Conservation (phyloP, 2,329 filamentous ascomycete species). For the Scorias spongiosa region DNA sequence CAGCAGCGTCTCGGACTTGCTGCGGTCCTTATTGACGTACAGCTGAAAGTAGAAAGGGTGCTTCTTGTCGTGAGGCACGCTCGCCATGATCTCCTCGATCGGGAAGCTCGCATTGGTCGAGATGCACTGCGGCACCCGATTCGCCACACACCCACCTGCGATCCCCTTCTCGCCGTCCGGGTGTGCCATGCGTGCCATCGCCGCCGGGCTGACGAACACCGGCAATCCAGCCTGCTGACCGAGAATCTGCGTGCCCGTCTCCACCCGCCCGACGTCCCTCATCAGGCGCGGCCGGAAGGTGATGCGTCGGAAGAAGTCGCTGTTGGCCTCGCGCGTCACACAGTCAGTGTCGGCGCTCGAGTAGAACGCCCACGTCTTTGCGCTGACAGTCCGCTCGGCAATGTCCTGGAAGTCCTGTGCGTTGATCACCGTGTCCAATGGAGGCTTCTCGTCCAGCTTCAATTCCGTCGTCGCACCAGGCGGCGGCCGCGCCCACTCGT, state of each 20-base stretch:
- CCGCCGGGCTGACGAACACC: constrained; percentile 23
- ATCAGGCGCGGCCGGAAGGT: constrained; percentile 33
- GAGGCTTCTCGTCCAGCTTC: constrained; percentile 25
- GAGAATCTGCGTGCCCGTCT: constrained; percentile 20
- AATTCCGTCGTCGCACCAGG: constrained; percentile 11
- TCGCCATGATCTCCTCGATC: constrained; percentile 16
- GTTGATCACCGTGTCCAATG: constrained; percentile 31
- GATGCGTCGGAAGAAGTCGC: constrained; percentile 28
- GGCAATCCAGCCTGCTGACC: constrained; percentile 20
- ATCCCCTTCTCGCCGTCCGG: constrained; percentile 24
- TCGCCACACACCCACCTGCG: constrained; percentile 14
- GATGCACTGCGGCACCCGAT: constrained; percentile 16
- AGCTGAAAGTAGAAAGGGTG: constrained; percentile 42
- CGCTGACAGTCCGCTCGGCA: constrained; percentile 21
- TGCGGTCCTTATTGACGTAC: constrained; percentile 43
- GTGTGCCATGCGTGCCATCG: constrained; percentile 23
- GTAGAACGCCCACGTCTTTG: constrained; percentile 32
- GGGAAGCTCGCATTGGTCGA: constrained; percentile 21
- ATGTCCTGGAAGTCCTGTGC: constrained; percentile 31
- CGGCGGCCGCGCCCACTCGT: constrained; percentile 16
- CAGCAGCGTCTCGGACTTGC: constrained; percentile 37
- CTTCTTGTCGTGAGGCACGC: constrained; percentile 7
- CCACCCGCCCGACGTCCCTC: constrained; percentile 23
- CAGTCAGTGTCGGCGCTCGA: constrained; percentile 36
- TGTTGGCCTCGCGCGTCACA: constrained; percentile 30